Conservation (phyloP, 129 eudicot genomes). For the Flaveria ramosissima region DNA sequence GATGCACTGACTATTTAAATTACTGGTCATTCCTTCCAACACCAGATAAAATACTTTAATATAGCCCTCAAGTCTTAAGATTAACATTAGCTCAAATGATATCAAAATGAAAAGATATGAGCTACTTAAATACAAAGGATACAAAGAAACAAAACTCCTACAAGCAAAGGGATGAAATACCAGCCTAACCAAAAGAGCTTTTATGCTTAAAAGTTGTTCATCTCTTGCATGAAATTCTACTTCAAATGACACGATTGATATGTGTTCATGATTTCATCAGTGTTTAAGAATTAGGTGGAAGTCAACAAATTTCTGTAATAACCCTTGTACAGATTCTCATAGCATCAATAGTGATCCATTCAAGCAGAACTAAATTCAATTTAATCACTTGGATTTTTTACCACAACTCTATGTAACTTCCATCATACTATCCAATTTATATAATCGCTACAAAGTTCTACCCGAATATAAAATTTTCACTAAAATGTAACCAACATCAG, state of each 20-base stretch:
- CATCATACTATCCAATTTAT: not conserved
- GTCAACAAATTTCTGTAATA: not conserved
- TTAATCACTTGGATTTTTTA: not conserved
- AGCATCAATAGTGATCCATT: conserved; percentile 7
- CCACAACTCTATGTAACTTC: not conserved
- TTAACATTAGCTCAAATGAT: not conserved
- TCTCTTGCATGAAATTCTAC: not conserved
- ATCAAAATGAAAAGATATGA: conserved; percentile 10
- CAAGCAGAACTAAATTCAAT: not conserved
- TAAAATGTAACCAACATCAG: not conserved
- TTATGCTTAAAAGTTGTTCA: not conserved
- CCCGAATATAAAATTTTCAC: not conserved
- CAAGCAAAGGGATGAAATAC: not conserved
- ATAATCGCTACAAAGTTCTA: not conserved
- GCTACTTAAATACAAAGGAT: not conserved
- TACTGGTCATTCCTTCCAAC: conserved; percentile 16
- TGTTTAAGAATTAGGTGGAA: not conserved
- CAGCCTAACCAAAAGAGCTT: not conserved
- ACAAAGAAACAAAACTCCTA: not conserved
- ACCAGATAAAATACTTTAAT: not conserved
- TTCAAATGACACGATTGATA: not conserved
- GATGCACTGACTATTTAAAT: conserved; percentile 7
- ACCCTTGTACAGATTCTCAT: conserved; percentile 1
- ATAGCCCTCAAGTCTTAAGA: not conserved
- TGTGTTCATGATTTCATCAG: conserved; percentile 10